These are phyloP conservation scores for Penicillium riverlandense DNA, from an alignment of 495 filamentous ascomycete species.

Conservation along the genomic window DNA sequence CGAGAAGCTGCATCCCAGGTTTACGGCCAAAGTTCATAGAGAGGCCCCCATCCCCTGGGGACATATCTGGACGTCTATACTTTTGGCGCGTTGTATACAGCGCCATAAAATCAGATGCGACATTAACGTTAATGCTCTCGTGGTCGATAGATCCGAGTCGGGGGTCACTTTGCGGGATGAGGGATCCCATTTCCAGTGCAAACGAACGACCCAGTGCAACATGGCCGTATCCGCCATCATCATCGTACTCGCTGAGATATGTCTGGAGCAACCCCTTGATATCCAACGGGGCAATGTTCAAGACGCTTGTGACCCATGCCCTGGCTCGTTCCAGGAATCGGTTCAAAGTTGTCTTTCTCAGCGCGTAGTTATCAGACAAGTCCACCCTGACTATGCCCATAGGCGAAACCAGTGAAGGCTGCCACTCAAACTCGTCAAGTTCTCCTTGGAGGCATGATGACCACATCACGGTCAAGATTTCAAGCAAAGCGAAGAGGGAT, in stretches of 20 bases:
- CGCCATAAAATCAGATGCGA: slow-evolving; percentile 90
- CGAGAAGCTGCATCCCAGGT: slow-evolving; percentile 1
- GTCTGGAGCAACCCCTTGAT: slow-evolving; percentile 91
- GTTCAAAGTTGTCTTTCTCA: slow-evolving; percentile 70
- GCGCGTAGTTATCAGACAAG: slow-evolving; percentile 79
- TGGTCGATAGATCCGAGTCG: slow-evolving; percentile 72
- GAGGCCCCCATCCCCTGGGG: slow-evolving; percentile 14
- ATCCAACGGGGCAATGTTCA: slow-evolving; percentile 86
- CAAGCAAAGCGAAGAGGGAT: slow-evolving; percentile 85
- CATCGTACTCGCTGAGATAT: slow-evolving; percentile 88
- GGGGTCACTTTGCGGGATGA: slow-evolving; percentile 83
- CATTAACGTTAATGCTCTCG: slow-evolving; percentile 66
- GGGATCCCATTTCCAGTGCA: slow-evolving; percentile 83
- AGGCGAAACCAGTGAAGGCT: slow-evolving; percentile 66
- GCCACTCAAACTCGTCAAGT: slow-evolving; percentile 86
- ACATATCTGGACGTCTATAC: slow-evolving; percentile 71
- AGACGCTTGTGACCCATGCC: slow-evolving; percentile 67
- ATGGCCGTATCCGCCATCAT: slow-evolving; percentile 79
- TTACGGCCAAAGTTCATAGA: slow-evolving; percentile 3
- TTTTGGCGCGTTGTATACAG: slow-evolving; percentile 97
- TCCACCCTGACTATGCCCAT: slow-evolving; percentile 74
- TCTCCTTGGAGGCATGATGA: slow-evolving; percentile 87
- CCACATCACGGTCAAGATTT: slow-evolving; percentile 91
- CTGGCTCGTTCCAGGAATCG: slow-evolving; percentile 71
- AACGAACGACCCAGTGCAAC: slow-evolving; percentile 93